Evolutionary conservation across 495 filamentous ascomycete species (phyloP).

Genomic region (Daldinia concentrica): DNA sequence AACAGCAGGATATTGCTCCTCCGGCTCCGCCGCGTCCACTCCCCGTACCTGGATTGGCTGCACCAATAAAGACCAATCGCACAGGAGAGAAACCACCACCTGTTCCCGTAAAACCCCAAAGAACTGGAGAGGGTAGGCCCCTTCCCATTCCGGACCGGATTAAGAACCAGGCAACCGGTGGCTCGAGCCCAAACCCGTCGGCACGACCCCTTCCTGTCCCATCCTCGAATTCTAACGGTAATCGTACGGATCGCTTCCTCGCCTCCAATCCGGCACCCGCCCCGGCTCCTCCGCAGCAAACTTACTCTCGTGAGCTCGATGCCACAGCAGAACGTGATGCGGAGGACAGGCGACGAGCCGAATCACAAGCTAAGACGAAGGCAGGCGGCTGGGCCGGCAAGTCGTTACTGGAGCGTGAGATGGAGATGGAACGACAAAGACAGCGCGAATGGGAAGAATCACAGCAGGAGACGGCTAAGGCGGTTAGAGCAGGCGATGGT

Average conservation of each 20-base stretch:
- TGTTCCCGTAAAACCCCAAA: slow-evolving; percentile 47
- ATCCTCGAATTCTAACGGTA: slow-evolving; percentile 45
- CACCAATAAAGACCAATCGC: slow-evolving; percentile 47
- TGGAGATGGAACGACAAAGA: slow-evolving; percentile 92
- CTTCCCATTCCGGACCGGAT: slow-evolving; percentile 44
- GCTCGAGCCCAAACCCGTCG: slow-evolving; percentile 34
- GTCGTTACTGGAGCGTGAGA: slow-evolving; percentile 90
- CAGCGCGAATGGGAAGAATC: slow-evolving; percentile 95
- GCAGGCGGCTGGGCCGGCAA: slow-evolving; percentile 80
- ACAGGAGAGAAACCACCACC: slow-evolving; percentile 49
- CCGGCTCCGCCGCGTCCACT: slow-evolving; percentile 55
- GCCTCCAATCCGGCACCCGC: slow-evolving; percentile 53
- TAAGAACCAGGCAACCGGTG: slow-evolving; percentile 41
- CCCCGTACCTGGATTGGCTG: slow-evolving; percentile 32
- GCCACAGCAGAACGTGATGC: slow-evolving; percentile 71
- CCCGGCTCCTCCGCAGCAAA: slow-evolving; percentile 46
- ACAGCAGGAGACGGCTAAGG: slow-evolving; percentile 76
- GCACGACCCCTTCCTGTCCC: slow-evolving; percentile 48
- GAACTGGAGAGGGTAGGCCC: slow-evolving; percentile 51
- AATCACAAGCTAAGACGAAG: slow-evolving; percentile 73
- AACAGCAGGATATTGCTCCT: slow-evolving; percentile 42
- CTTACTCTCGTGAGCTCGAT: slow-evolving; percentile 67
- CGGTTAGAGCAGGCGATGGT: slow-evolving; percentile 58
- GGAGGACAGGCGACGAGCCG: slow-evolving; percentile 72
- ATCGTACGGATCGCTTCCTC: slow-evolving; percentile 57